These are phyloP conservation scores for Kwoniella pini DNA, from an alignment of 768 basidiomycete genomes.

Conservation along the genomic window DNA sequence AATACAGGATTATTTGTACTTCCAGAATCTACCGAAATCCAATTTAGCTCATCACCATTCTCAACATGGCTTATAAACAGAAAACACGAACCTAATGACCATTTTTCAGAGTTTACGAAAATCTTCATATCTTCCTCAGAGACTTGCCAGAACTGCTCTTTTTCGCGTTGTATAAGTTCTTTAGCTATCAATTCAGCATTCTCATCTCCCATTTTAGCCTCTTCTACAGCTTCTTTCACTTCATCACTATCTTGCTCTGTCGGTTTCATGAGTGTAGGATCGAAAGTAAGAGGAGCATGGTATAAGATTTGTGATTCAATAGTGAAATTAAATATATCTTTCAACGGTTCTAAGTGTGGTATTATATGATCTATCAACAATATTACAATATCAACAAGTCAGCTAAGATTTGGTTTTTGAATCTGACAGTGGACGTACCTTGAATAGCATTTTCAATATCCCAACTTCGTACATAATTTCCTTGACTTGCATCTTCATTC, in stretches of 20 bases:
- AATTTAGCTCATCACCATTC: no score
- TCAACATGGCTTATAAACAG: background rate
- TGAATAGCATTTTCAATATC: slow-evolving; percentile 66
- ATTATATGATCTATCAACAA: slow-evolving; percentile 71
- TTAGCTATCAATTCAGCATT: slow-evolving; percentile 26
- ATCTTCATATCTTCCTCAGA: slow-evolving; percentile 81
- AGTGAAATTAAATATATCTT: slow-evolving; percentile 79
- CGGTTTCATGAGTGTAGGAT: slow-evolving; percentile 56
- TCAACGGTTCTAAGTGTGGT: slow-evolving; percentile 66
- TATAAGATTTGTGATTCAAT: slow-evolving; percentile 93
- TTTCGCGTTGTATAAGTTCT: slow-evolving; percentile 48
- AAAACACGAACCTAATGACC: slow-evolving; percentile 73
- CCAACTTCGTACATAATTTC: slow-evolving; percentile 68
- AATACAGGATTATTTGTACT: slow-evolving; percentile 90
- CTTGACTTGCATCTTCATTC: slow-evolving; percentile 80
- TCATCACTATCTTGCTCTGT: background rate
- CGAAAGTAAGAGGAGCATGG: slow-evolving; percentile 84
- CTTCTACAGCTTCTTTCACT: slow-evolving; percentile 14
- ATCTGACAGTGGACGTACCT: slow-evolving; percentile 67
- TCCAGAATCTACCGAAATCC: slow-evolving; percentile 69
- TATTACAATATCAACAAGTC: no score
- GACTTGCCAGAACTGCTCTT: slow-evolving; percentile 60
- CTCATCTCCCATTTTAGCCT: slow-evolving; percentile 24
- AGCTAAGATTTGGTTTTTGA: no score
- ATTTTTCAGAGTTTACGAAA: slow-evolving; percentile 94